These are phyloP conservation scores for Phytopythium litorale DNA, from an alignment of 352 stramenopile species.

Conservation along the genomic window DNA sequence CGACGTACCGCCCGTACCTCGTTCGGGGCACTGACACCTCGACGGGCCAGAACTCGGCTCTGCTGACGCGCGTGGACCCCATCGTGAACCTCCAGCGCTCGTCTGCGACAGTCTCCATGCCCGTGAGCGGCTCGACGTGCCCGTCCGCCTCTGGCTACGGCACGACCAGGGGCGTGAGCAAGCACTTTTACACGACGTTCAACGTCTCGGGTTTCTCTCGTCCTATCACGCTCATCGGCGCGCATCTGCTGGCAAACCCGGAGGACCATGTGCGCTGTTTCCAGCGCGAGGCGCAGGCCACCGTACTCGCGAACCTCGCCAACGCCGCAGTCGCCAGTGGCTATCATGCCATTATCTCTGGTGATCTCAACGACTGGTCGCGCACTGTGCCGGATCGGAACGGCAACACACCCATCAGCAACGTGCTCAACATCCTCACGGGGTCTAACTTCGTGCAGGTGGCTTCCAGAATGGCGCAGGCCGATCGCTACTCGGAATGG, in stretches of 20 bases:
- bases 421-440: slow-evolving; percentile 41
- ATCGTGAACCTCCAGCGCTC: slow-evolving; percentile 39
- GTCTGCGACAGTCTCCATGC: slow-evolving; percentile 22
- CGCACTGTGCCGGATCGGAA: slow-evolving; percentile 48
- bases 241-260: slow-evolving; percentile 61
- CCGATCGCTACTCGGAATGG: slow-evolving; percentile 54
- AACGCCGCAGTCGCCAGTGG: slow-evolving; percentile 32
- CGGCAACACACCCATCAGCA: slow-evolving; percentile 51
- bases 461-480: slow-evolving; percentile 27
- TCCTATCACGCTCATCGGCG: slow-evolving; percentile 56
- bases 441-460: slow-evolving; percentile 41
- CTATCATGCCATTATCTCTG: slow-evolving; percentile 58
- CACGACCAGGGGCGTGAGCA: slow-evolving; percentile 47
- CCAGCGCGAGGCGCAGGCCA: slow-evolving; percentile 57
- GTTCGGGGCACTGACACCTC: slow-evolving; percentile 49
- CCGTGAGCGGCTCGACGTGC: slow-evolving; percentile 51
- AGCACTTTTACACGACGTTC: slow-evolving; percentile 72
- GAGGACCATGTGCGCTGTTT: slow-evolving; percentile 45
- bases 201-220: slow-evolving; percentile 58
- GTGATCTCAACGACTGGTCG: slow-evolving; percentile 71
- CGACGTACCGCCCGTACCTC: slow-evolving; percentile 60
- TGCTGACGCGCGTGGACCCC: slow-evolving; percentile 64
- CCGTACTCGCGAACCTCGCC: slow-evolving; percentile 39
- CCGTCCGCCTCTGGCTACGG: slow-evolving; percentile 34
- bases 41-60: slow-evolving; percentile 58